Evolutionary conservation across 2,329 filamentous ascomycete genomes (phyloP).

Genomic region (Triangularia verruculosa): DNA sequence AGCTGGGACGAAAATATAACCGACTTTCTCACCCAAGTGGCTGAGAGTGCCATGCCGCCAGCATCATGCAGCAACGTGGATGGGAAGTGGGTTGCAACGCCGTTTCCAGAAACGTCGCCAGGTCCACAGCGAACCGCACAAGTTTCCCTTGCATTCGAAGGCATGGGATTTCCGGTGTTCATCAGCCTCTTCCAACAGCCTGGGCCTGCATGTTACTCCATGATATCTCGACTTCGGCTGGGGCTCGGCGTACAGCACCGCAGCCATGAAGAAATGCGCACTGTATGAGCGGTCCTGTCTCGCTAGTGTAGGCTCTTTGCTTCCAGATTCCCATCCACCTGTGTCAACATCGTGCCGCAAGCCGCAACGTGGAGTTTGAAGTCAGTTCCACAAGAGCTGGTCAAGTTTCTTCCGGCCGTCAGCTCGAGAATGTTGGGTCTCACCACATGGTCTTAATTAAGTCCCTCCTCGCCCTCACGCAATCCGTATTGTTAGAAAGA

Average conservation of each 20-base stretch:
- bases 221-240: background rate
- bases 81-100: conserved; percentile 6
- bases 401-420: conserved; percentile 3
- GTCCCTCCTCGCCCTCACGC: background rate
- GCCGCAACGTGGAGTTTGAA: background rate
- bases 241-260: background rate
- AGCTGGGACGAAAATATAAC: background rate
- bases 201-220: background rate
- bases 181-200: background rate
- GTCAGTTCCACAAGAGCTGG: background rate
- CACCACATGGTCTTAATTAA: conserved; percentile 3
- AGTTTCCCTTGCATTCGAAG: background rate
- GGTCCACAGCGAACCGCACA: background rate
- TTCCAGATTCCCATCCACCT: background rate
- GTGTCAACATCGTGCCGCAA: background rate
- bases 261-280: no score
- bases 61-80: background rate
- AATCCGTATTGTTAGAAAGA: background rate
- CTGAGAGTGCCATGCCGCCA: background rate
- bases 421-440: background rate
- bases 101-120: background rate
- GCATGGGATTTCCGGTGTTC: background rate
- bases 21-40: background rate
- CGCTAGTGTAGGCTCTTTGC: background rate
- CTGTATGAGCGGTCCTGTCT: background rate